phyloP scores from a whole-genome alignment of 495 filamentous ascomycete species.

The Penicillium goetzii region DNA sequence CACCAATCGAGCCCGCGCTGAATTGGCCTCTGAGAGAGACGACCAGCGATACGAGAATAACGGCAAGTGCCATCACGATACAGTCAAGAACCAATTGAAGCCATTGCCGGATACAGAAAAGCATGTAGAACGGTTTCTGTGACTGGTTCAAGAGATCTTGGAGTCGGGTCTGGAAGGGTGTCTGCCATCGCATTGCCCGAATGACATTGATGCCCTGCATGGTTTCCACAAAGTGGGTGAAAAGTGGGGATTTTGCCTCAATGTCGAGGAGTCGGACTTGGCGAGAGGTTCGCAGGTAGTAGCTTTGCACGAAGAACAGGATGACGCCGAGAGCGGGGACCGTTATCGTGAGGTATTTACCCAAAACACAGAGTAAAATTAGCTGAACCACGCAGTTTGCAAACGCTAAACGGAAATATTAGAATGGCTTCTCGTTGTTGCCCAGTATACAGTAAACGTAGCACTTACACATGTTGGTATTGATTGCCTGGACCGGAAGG shows the following conservation, averaged over 20 bases:
- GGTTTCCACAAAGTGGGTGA: constrained; percentile 55
- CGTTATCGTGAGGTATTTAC: constrained; percentile 15
- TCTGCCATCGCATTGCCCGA: constrained; percentile 50
- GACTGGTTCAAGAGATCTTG: constrained; percentile 34
- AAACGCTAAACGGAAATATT: not conserved
- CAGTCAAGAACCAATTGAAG: constrained; percentile 46
- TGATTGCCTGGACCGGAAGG: constrained; percentile 8
- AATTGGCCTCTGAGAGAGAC: constrained; percentile 22
- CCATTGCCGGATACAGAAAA: constrained; percentile 49
- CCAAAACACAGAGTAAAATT: constrained; percentile 9
- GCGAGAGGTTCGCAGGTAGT: constrained; percentile 51
- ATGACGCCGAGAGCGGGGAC: constrained; percentile 3
- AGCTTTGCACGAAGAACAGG: constrained; percentile 15
- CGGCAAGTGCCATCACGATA: constrained; percentile 41
- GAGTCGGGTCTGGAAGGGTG: constrained; percentile 25
- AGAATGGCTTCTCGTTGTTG: not conserved
- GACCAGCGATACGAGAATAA: constrained; percentile 27
- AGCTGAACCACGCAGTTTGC: constrained; percentile 9
- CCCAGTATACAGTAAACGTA: not conserved
- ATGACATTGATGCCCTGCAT: constrained; percentile 52
- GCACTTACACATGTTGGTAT: constrained; percentile 7
- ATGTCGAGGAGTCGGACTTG: constrained; percentile 59
- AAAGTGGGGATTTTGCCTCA: constrained; percentile 59
- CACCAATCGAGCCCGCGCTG: constrained; percentile 23
- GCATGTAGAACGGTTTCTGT: constrained; percentile 47